Conservation (phyloP, 345 rosid genomes). For the Salix purpurea region DNA sequence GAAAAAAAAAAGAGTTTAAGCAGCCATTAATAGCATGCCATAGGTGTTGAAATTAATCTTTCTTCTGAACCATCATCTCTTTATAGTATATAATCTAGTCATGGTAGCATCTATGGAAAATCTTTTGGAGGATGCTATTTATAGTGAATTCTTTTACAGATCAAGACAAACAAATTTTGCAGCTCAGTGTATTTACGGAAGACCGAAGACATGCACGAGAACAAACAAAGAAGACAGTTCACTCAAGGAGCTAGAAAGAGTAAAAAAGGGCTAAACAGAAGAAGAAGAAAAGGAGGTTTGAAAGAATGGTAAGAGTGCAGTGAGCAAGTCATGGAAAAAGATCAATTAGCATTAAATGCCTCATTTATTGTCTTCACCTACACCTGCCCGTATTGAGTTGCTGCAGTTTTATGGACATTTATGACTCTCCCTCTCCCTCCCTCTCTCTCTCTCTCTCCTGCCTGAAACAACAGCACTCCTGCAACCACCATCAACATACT, state of each 20-base stretch:
- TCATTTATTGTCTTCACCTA: slow-evolving; percentile 59
- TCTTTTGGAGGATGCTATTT: not conserved
- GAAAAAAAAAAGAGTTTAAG: not conserved
- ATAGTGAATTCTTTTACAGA: not conserved
- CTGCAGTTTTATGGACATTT: slow-evolving; percentile 43
- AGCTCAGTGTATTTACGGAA: not conserved
- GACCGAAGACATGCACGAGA: not conserved
- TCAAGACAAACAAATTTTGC: not conserved
- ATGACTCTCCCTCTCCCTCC: slow-evolving; percentile 29
- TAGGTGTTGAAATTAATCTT: too few relatives aligned
- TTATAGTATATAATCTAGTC: not conserved
- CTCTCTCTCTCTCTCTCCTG: slow-evolving; percentile 6
- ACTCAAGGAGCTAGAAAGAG: not conserved
- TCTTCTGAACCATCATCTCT: not conserved
- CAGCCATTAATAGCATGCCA: not conserved
- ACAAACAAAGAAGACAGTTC: not conserved
- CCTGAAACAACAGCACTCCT: slow-evolving; percentile 11
- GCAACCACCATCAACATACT: slow-evolving; percentile 23
- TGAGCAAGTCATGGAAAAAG: slow-evolving; percentile 31
- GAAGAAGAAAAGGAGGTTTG: not conserved
- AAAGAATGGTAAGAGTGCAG: slow-evolving; percentile 6
- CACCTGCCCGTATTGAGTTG: slow-evolving; percentile 31
- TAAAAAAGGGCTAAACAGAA: too few relatives aligned
- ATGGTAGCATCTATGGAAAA: not conserved
- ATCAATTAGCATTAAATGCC: slow-evolving; percentile 44